Conservation (phyloP, 306 rosid species). For the Rosa rugosa region DNA sequence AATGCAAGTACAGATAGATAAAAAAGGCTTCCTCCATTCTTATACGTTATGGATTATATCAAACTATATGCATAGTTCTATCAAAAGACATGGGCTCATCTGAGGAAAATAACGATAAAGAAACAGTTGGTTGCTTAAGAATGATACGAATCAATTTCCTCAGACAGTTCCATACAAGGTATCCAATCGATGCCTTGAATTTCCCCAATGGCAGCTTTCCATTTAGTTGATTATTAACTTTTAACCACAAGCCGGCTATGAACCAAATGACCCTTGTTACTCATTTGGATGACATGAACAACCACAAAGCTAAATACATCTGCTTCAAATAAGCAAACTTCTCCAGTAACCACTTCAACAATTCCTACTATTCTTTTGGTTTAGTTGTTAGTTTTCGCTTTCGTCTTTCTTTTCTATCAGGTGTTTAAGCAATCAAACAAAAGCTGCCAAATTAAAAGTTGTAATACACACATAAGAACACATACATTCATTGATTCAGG, state of each 20-base stretch:
- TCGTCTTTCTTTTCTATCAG: not conserved
- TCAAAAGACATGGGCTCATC: no score
- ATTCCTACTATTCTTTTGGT: no score
- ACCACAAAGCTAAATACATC: not conserved
- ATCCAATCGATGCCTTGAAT: not conserved
- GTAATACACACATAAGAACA: not conserved
- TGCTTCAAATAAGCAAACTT: not conserved
- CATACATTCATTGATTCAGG: no score
- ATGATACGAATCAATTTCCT: not conserved
- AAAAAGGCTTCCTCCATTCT: not conserved
- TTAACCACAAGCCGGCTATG: not conserved
- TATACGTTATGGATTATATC: not conserved
- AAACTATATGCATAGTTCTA: not conserved
- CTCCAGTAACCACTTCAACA: not conserved
- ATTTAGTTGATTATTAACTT: not conserved
- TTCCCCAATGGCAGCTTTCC: not conserved
- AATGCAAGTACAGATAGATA: not conserved
- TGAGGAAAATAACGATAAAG: no score
- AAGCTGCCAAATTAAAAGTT: not conserved
- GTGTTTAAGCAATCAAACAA: conserved; percentile 1
- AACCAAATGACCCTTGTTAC: not conserved
- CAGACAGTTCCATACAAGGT: not conserved
- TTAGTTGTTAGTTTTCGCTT: not conserved
- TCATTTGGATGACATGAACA: not conserved
- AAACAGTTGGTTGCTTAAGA: not conserved